phyloP scores from a whole-genome alignment of 2,329 filamentous ascomycete species.

The Aspergillus texensis region DNA sequence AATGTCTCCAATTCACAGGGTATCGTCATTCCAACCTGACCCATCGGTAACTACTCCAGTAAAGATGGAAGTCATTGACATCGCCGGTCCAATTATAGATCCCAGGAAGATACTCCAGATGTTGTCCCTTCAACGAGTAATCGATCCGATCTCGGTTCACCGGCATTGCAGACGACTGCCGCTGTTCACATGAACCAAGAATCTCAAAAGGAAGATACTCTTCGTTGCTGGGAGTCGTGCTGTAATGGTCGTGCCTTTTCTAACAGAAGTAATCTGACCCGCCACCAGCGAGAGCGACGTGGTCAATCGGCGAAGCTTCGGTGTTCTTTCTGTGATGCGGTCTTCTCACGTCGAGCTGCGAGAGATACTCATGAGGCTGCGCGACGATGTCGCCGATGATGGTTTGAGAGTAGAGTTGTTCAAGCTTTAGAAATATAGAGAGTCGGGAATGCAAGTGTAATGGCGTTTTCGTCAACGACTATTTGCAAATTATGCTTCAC shows the following conservation, averaged over 20 bases:
- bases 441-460: neutral
- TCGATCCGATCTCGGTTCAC: neutral
- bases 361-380: slow-evolving; percentile 9
- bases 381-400: neutral
- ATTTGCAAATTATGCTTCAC: too few species aligned
- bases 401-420: too few species aligned
- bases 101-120: neutral
- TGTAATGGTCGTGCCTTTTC: slow-evolving; percentile 9
- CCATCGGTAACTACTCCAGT: neutral
- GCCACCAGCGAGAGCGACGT: slow-evolving; percentile 6
- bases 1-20: neutral
- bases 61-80: neutral
- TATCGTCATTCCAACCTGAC: neutral
- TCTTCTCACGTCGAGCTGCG: slow-evolving; percentile 8
- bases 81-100: neutral
- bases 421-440: neutral
- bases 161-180: neutral
- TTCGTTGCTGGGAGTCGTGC: slow-evolving; percentile 6
- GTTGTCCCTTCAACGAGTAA: neutral
- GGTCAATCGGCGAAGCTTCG: slow-evolving; percentile 9
- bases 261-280: slow-evolving; percentile 4
- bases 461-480: too few species aligned
- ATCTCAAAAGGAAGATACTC: neutral
- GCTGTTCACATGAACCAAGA: neutral
- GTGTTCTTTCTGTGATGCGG: slow-evolving; percentile 13